Percentiles rank a stretch among this genome's conserved stretches.
Conservation (phyloP, 2,329 filamentous ascomycete species). For the Talaromyces atroroseus region DNA sequence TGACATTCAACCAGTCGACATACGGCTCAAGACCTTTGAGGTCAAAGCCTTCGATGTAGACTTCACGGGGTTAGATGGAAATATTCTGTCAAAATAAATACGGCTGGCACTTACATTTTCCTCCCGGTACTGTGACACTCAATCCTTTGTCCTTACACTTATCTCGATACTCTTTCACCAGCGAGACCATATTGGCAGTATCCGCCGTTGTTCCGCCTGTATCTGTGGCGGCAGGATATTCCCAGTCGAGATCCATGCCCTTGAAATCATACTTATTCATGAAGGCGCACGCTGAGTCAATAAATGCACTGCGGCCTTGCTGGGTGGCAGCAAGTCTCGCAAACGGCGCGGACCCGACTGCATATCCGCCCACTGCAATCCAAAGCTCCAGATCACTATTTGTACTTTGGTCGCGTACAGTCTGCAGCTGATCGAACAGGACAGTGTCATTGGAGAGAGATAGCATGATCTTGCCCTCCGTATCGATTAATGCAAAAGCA, state of each 20-base stretch:
- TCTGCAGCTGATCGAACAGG: constrained; percentile 24
- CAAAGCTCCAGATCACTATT: constrained; percentile 25
- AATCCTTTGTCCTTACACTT: constrained; percentile 12
- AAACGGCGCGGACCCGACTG: constrained; percentile 12
- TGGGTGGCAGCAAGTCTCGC: constrained; percentile 13
- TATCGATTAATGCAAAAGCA: constrained; percentile 41
- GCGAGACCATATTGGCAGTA: constrained; percentile 6
- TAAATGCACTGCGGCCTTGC: constrained; percentile 8
- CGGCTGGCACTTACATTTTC: constrained; percentile 6
- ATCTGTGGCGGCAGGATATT: constrained; percentile 16
- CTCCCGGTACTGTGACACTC: constrained; percentile 11
- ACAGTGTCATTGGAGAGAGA: constrained; percentile 19
- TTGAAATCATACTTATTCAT: constrained; percentile 21
- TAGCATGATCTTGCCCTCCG: constrained; percentile 23
- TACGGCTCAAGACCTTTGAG: constrained; percentile 15
- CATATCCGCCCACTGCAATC: constrained; percentile 22
- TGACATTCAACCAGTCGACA: constrained; percentile 17
- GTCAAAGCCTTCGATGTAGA: constrained; percentile 24
- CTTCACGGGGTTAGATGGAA: neutral
- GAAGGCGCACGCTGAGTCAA: constrained; percentile 16
- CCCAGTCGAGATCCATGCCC: constrained; percentile 22
- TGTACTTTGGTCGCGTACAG: constrained; percentile 27
- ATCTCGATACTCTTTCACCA: constrained; percentile 13
- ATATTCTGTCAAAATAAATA: neutral
- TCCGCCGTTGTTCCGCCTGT: constrained; percentile 9